Evolutionary conservation across 208 protist species (phyloP).

Genomic region (Leishmania tarentolae): DNA sequence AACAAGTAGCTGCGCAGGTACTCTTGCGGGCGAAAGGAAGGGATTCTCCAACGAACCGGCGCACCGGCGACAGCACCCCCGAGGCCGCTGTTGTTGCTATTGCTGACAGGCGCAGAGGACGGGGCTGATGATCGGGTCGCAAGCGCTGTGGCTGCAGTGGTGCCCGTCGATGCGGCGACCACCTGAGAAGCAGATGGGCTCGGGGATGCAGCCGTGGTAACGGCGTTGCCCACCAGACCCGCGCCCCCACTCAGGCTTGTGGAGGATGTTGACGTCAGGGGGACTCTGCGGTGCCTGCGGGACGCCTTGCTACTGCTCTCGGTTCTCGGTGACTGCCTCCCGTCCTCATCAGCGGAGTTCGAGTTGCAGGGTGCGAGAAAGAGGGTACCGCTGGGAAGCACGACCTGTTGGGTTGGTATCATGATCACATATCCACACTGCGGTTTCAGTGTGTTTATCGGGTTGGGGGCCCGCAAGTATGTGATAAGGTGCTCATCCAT

Average conservation of each 20-base stretch:
- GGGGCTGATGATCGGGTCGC: background rate
- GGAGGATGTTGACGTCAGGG: background rate
- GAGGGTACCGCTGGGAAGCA: conserved; percentile 27
- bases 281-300: background rate
- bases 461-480: conserved; percentile 86
- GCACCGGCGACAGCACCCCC: background rate
- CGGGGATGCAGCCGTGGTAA: background rate
- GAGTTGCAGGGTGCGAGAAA: conserved; percentile 25
- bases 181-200: background rate
- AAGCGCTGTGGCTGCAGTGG: background rate
- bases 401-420: conserved; percentile 47
- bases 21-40: conserved; percentile 73
- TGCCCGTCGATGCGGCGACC: background rate
- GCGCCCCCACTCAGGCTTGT: background rate
- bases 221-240: background rate
- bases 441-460: conserved; percentile 89
- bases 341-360: conserved; percentile 4
- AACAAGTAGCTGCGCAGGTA: conserved; percentile 83
- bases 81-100: conserved; percentile 5
- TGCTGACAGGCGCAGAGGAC: background rate
- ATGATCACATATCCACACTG: conserved; percentile 86
- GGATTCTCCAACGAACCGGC: conserved; percentile 45
- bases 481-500: conserved; percentile 66
- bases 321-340: conserved; percentile 9
- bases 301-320: background rate